These are phyloP conservation scores for Colletotrichum tofieldiae DNA, from an alignment of 2,329 filamentous ascomycete species.

Conservation along the genomic window DNA sequence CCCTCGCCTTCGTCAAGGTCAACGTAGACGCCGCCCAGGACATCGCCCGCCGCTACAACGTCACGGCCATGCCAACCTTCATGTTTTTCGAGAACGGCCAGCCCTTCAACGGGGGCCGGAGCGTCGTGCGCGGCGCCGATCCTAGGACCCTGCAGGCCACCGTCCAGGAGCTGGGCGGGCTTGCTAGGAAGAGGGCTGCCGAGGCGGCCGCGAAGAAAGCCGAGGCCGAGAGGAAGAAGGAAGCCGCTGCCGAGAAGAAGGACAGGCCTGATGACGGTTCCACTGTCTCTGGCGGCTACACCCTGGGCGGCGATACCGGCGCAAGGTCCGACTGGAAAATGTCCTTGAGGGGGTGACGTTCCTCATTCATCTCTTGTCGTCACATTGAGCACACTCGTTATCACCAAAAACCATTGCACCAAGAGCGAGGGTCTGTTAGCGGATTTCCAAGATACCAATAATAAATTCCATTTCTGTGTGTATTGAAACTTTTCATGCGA, in stretches of 20 bases:
- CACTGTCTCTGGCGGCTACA: slow-evolving; percentile 44
- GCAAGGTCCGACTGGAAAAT: slow-evolving; percentile 45
- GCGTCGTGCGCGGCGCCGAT: slow-evolving; percentile 48
- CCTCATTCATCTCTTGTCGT: not conserved
- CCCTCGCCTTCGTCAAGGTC: slow-evolving; percentile 71
- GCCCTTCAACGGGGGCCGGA: slow-evolving; percentile 60
- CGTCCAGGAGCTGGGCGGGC: slow-evolving; percentile 32
- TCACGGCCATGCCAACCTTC: slow-evolving; percentile 73
- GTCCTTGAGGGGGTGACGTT: slow-evolving; percentile 38
- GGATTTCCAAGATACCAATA: slow-evolving; percentile 16
- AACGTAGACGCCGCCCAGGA: slow-evolving; percentile 70
- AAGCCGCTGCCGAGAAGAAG: slow-evolving; percentile 20
- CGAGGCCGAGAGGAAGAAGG: slow-evolving; percentile 35
- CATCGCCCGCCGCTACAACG: slow-evolving; percentile 64
- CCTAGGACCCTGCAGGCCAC: slow-evolving; percentile 36
- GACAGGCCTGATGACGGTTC: slow-evolving; percentile 33
- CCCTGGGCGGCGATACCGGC: slow-evolving; percentile 30
- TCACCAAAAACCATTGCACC: not conserved
- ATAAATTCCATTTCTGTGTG: not conserved
- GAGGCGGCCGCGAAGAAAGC: slow-evolving; percentile 50
- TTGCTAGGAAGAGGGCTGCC: slow-evolving; percentile 47
- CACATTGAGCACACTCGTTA: not conserved
- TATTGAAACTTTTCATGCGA: not conserved
- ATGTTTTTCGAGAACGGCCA: slow-evolving; percentile 72
- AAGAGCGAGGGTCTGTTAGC: not conserved